A percentile compares a stretch with the other conserved stretches of the same genome.
Conservation (phyloP, 23 red algal species). For the Pyropia yezoensis region DNA sequence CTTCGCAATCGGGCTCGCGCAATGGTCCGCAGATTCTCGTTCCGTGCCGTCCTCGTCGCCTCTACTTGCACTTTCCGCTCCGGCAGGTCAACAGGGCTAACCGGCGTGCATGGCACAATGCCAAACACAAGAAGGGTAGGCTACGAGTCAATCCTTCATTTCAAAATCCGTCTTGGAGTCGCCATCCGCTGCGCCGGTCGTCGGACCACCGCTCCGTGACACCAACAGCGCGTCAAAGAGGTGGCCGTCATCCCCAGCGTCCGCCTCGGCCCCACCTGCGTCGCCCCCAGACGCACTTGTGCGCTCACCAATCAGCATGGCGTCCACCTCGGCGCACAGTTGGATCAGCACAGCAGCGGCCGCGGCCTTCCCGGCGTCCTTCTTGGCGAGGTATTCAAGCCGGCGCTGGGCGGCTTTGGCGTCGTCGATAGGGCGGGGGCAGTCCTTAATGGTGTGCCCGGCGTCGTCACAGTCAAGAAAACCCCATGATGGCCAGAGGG, state of each 20-base stretch:
- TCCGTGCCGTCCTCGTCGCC: no score
- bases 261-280: not conserved
- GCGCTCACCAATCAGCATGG: no score
- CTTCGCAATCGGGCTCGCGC: no score
- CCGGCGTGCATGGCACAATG: no score
- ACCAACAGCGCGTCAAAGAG: not conserved
- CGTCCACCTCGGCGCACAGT: not conserved
- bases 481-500: no score
- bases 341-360: not conserved
- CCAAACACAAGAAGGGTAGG: not conserved
- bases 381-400: not conserved
- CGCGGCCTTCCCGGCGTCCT: not conserved
- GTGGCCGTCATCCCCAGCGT: not conserved
- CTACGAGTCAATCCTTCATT: not conserved
- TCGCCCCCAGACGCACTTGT: not conserved
- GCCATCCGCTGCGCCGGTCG: not conserved
- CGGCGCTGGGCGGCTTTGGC: not conserved
- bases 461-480: not conserved
- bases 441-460: conserved; percentile 1
- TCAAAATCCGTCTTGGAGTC: not conserved
- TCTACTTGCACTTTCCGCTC: no score
- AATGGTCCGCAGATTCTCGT: no score
- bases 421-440: not conserved
- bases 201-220: not conserved
- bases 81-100: no score